These are phyloP conservation scores for Striga asiatica DNA, from an alignment of 257 asterid species.

Conservation along the genomic window DNA sequence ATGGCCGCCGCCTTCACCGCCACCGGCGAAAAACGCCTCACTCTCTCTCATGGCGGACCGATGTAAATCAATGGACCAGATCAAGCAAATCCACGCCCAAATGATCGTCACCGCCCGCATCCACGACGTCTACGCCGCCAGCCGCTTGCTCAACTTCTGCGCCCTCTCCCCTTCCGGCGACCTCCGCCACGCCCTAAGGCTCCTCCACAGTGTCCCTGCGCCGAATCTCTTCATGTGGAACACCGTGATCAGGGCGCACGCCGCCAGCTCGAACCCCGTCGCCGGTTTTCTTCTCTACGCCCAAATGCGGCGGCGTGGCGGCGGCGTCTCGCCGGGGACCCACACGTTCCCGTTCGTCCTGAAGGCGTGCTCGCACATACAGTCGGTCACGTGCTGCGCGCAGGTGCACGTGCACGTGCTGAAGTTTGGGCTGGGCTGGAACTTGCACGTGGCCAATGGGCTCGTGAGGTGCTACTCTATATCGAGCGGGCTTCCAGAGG, in stretches of 20 bases:
- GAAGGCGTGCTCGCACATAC: slow-evolving; percentile 46
- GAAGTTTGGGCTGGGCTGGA: slow-evolving; percentile 45
- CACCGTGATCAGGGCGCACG: slow-evolving; percentile 66
- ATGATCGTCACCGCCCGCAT: slow-evolving; percentile 59
- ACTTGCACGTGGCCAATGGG: slow-evolving; percentile 58
- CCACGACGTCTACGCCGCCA: slow-evolving; percentile 60
- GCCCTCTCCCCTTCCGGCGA: slow-evolving; percentile 58
- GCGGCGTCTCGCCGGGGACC: slow-evolving; percentile 43
- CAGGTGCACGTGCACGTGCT: slow-evolving; percentile 58
- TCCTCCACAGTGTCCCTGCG: slow-evolving; percentile 24
- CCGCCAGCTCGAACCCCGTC: slow-evolving; percentile 30
- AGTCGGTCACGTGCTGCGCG: slow-evolving; percentile 15
- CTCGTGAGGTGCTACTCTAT: slow-evolving; percentile 55
- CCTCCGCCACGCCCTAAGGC: slow-evolving; percentile 43
- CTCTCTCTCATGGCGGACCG: slow-evolving; percentile 43
- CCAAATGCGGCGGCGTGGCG: slow-evolving; percentile 40
- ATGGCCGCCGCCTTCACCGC: slow-evolving; percentile 8
- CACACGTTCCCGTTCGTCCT: slow-evolving; percentile 76
- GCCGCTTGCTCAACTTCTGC: slow-evolving; percentile 66
- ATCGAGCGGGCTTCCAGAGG: slow-evolving; percentile 24
- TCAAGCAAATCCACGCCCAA: slow-evolving; percentile 69
- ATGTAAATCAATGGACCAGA: slow-evolving; percentile 52
- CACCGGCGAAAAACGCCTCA: slow-evolving; percentile 16
- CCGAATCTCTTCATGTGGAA: slow-evolving; percentile 85
- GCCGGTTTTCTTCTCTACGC: slow-evolving; percentile 33